These are phyloP conservation scores for Yamadazyma mexicana DNA, from an alignment of 1,139 yeast genomes.

Conservation along the genomic window DNA sequence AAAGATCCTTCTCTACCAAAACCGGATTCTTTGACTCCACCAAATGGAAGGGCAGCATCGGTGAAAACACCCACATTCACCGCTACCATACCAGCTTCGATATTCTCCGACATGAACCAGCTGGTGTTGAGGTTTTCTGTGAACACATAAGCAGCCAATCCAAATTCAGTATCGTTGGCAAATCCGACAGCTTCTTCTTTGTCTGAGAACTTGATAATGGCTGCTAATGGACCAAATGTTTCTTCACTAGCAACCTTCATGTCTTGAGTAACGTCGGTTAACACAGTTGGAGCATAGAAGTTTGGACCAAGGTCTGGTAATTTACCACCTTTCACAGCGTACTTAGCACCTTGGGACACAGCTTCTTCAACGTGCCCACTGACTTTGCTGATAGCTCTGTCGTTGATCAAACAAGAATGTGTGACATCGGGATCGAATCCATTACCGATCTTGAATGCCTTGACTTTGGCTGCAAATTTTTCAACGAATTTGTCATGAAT, in stretches of 20 bases:
- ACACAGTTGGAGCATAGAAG: slow-evolving; percentile 42
- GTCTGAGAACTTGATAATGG: slow-evolving; percentile 38
- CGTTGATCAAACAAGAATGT: slow-evolving; percentile 47
- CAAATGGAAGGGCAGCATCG: slow-evolving; percentile 51
- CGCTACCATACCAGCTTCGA: slow-evolving; percentile 49
- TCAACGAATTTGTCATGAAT: slow-evolving; percentile 60
- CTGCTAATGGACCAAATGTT: slow-evolving; percentile 50
- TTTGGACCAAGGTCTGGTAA: slow-evolving; percentile 40
- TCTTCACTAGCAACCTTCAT: slow-evolving; percentile 44
- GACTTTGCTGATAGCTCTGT: slow-evolving; percentile 39
- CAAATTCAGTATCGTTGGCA: slow-evolving; percentile 43
- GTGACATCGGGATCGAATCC: slow-evolving; percentile 45
- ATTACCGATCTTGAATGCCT: slow-evolving; percentile 39
- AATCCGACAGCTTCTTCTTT: slow-evolving; percentile 39
- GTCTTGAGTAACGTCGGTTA: slow-evolving; percentile 38
- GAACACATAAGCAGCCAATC: slow-evolving; percentile 47
- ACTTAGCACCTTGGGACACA: slow-evolving; percentile 39
- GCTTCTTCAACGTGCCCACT: slow-evolving; percentile 44
- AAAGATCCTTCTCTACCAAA: slow-evolving; percentile 54
- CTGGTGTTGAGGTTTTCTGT: slow-evolving; percentile 52
- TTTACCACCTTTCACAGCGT: slow-evolving; percentile 41
- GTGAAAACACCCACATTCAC: slow-evolving; percentile 48
- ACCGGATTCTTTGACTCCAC: slow-evolving; percentile 51
- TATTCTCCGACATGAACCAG: slow-evolving; percentile 46
- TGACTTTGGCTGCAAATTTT: slow-evolving; percentile 34